phyloP scores from a whole-genome alignment of 164 flowering plant species.

The Pachysandra terminalis region DNA sequence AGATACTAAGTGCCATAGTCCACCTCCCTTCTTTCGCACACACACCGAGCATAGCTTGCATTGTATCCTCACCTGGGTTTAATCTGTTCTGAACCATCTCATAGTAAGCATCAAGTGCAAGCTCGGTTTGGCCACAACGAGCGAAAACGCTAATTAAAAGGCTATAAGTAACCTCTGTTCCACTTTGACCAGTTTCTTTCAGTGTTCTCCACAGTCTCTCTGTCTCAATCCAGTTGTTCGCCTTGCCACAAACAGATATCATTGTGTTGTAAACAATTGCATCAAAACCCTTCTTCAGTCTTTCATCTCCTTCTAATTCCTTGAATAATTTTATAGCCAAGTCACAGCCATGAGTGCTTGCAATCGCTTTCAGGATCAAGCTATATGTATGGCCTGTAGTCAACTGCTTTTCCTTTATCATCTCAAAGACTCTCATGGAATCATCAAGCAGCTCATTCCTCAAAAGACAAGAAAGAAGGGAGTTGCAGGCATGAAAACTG shows the following conservation, averaged over 20 bases:
- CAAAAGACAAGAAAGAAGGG: constrained; percentile 72
- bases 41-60: constrained; percentile 70
- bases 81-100: constrained; percentile 65
- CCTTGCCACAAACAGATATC: constrained; percentile 62
- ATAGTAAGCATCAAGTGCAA: constrained; percentile 72
- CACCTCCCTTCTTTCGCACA: constrained; percentile 77
- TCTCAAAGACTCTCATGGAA: constrained; percentile 53
- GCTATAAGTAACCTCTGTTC: constrained; percentile 62
- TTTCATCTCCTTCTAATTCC: constrained; percentile 37
- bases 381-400: constrained; percentile 70
- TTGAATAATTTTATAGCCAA: constrained; percentile 56
- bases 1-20: constrained; percentile 52
- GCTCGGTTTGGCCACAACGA: constrained; percentile 61
- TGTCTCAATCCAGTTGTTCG: constrained; percentile 50
- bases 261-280: constrained; percentile 74
- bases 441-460: constrained; percentile 48
- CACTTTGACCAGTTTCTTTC: constrained; percentile 53
- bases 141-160: constrained; percentile 63
- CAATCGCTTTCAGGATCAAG: constrained; percentile 72
- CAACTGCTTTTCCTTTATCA: constrained; percentile 45
- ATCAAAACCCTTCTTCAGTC: constrained; percentile 44
- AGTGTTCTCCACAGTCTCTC: constrained; percentile 68
- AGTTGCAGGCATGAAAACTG: constrained; percentile 67
- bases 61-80: constrained; percentile 46
- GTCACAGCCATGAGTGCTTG: constrained; percentile 41